Base-by-base conservation (phyloP, 768 basidiomycete species). In the Kwoniella sp. region DNA sequence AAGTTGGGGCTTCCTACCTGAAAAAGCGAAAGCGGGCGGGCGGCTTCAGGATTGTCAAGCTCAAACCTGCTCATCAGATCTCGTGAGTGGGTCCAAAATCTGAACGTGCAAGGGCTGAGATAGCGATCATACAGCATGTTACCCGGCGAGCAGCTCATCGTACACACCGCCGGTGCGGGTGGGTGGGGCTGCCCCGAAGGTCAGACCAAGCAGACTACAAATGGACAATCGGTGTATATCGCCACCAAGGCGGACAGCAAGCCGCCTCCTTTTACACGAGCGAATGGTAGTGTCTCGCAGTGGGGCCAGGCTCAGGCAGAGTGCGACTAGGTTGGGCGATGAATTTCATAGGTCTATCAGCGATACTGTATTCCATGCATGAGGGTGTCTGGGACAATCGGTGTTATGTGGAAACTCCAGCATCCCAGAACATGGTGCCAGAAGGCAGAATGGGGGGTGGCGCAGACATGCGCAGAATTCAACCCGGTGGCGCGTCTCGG, bases 131-230 rank as follows among this genome's bases (percentile, higher is more conserved):
- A 28, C 23, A 48, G 50, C 9, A 58, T 58, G 50, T 23, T 56
- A 31, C 36, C 31, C 25, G 56, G 53, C 3, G 56, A 58, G 34
- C 48, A 56, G 10, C 44, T 46, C n/a, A 44, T 45, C 20, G 53
- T 50, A 51, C 62, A 63, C 42, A 63, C 65, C 17, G 60, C 65
- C n/a, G 65, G 65, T 26, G 65, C 60, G n/a, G 65, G 65, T 17
- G 65, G 65, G 3, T 67, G 62, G 50, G 65, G 65, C 29, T 23
- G 26, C 6, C 52, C 52, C 5, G 26, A 23, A 11, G 45, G 44
- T n/a, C 19, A 26, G 12, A n/a, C 26, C 9, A 31, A 39, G 7
- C 14, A 43, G 26, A 22, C 19, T 10, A 15, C 26, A 11, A 23
- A 12, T 12, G 45, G 29, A 17, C 15, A 28, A 4, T 7, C 36